Conservation (phyloP, 2,329 filamentous ascomycete genomes). For the Phialophora chinensis region DNA sequence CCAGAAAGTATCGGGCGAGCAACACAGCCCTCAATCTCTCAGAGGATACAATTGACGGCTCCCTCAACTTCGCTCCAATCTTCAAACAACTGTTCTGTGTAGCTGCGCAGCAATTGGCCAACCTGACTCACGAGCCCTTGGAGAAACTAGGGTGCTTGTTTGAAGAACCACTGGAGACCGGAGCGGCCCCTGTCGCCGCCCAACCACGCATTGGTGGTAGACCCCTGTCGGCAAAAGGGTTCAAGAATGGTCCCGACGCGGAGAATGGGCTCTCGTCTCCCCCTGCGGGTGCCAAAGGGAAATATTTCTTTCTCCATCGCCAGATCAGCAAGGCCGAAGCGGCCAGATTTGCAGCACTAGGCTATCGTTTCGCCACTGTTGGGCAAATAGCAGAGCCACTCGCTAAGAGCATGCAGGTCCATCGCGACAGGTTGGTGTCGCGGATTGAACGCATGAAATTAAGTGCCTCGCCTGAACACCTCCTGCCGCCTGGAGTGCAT, state of each 20-base stretch:
- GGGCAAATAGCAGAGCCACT: constrained; percentile 72
- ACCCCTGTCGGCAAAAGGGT: constrained; percentile 39
- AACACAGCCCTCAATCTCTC: constrained; percentile 37
- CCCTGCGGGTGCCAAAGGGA: constrained; percentile 57
- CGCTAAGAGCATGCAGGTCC: constrained; percentile 75
- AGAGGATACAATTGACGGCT: constrained; percentile 29
- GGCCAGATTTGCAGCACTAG: constrained; percentile 69
- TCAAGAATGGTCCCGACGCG: constrained; percentile 48
- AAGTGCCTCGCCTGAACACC: constrained; percentile 48
- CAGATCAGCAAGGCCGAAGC: constrained; percentile 65
- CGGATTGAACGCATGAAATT: constrained; percentile 69
- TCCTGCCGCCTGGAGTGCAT: constrained; percentile 48
- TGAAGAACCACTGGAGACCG: constrained; percentile 76
- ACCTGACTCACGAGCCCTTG: constrained; percentile 67
- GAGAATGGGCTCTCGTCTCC: constrained; percentile 27
- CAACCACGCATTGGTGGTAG: constrained; percentile 15
- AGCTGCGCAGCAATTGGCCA: constrained; percentile 75
- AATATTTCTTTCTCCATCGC: constrained; percentile 79
- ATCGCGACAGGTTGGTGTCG: constrained; percentile 63
- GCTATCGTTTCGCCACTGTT: constrained; percentile 77
- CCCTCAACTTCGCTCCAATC: constrained; percentile 73
- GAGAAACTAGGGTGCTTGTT: constrained; percentile 72
- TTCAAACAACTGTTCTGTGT: constrained; percentile 85
- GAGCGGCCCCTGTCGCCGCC: constrained; percentile 41
- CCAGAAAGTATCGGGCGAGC: constrained; percentile 31